A percentile compares a stretch with the other conserved stretches of the same genome.
Evolutionary conservation across 1,139 yeast species (phyloP).

Genomic region (Yamadazyma diospyri): DNA sequence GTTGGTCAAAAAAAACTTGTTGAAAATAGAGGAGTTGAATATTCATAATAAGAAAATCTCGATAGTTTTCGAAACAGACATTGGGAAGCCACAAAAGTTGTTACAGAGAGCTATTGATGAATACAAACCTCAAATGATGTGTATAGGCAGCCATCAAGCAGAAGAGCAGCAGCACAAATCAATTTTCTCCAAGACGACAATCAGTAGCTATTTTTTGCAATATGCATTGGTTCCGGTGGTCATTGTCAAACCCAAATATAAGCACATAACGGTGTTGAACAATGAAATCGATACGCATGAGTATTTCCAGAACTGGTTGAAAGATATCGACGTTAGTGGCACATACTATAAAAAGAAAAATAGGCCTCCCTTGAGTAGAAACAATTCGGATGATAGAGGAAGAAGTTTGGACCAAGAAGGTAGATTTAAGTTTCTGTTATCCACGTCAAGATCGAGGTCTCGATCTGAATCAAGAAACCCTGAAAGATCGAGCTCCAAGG

Average conservation of each 20-base stretch:
- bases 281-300: conserved; percentile 25
- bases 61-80: conserved; percentile 55
- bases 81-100: conserved; percentile 58
- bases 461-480: conserved; percentile 2
- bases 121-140: conserved; percentile 61
- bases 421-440: conserved; percentile 9
- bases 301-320: conserved; percentile 33
- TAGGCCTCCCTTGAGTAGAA: conserved; percentile 10
- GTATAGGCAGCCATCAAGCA: conserved; percentile 56
- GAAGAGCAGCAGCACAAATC: conserved; percentile 43
- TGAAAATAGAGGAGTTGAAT: conserved; percentile 46
- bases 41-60: conserved; percentile 46
- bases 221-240: conserved; percentile 68
- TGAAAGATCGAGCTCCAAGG: conserved; percentile 6
- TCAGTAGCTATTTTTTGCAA: conserved; percentile 63
- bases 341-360: conserved; percentile 14
- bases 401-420: conserved; percentile 10
- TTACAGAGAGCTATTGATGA: conserved; percentile 55
- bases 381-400: conserved; percentile 17
- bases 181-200: conserved; percentile 42
- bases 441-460: conserved; percentile 12
- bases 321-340: conserved; percentile 20
- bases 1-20: conserved; percentile 32
- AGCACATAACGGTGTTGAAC: conserved; percentile 26
- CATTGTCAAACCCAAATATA: conserved; percentile 57